phyloP scores from a whole-genome alignment of 116 monocot genomes.

The Iris pallida region DNA sequence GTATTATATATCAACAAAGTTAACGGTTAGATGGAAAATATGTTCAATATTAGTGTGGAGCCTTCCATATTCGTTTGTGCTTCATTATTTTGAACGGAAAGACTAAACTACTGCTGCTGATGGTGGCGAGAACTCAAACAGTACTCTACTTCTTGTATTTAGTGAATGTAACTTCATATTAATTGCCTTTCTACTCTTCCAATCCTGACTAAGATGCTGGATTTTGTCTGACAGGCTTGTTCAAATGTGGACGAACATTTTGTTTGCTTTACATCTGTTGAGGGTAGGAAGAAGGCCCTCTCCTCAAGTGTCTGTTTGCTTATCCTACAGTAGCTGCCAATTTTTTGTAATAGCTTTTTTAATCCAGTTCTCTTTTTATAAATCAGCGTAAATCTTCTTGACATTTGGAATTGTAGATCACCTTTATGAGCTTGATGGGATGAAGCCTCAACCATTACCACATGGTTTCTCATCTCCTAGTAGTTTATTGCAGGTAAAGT shows the following conservation, averaged over 20 bases:
- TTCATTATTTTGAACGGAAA: no score
- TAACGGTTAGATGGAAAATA: no score
- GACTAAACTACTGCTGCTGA: no score
- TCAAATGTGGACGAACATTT: conserved; percentile 61
- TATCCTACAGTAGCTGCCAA: neutral
- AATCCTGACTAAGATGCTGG: no score
- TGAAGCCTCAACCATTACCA: conserved; percentile 46
- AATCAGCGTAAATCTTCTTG: neutral
- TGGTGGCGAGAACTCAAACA: no score
- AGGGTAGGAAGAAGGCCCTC: conserved; percentile 30
- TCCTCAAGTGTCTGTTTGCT: neutral
- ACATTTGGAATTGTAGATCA: conserved; percentile 30
- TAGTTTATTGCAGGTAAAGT: conserved; percentile 52
- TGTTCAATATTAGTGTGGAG: no score
- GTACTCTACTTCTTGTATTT: no score
- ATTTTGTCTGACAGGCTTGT: conserved; percentile 34
- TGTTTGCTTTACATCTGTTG: conserved; percentile 79
- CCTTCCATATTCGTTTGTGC: no score
- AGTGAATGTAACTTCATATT: no score
- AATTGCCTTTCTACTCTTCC: no score
- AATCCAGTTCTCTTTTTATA: neutral
- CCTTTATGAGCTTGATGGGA: conserved; percentile 87
- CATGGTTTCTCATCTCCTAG: conserved; percentile 70
- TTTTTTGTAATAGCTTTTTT: neutral
- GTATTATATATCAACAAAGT: no score